phyloP scores from a whole-genome alignment of 169 alveolate species.

The Plasmodium gaboni region DNA sequence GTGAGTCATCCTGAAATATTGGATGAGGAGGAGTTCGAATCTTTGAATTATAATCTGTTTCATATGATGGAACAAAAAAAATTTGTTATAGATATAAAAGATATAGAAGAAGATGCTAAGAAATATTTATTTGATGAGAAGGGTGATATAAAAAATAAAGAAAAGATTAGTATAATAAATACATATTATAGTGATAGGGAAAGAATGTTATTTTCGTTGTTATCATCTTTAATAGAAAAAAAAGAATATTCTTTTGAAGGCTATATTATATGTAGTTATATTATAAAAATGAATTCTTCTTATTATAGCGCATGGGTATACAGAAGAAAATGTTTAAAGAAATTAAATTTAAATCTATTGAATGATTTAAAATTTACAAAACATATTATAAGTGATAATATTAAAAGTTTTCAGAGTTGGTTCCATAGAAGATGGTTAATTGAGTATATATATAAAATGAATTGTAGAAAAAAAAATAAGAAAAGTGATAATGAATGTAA shows the following conservation, averaged over 20 bases:
- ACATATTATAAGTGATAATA: conserved; percentile 39
- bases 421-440: conserved; percentile 75
- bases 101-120: conserved; percentile 16
- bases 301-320: conserved; percentile 75
- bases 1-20: conserved; percentile 19
- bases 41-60: conserved; percentile 19
- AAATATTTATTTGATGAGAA: conserved; percentile 21
- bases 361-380: conserved; percentile 64
- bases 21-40: conserved; percentile 9
- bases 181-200: conserved; percentile 62
- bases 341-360: conserved; percentile 38
- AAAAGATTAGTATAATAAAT: conserved; percentile 29
- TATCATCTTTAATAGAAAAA: conserved; percentile 45
- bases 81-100: conserved; percentile 16
- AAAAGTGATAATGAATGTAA: background rate
- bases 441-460: conserved; percentile 48
- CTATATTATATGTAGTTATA: conserved; percentile 45
- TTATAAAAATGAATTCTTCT: conserved; percentile 49
- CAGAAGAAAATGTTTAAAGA: conserved; percentile 64
- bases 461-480: background rate
- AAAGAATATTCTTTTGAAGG: conserved; percentile 72
- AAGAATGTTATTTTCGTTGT: conserved; percentile 18
- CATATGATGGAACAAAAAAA: conserved; percentile 2
- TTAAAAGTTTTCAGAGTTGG: conserved; percentile 76
- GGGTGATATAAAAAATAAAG: conserved; percentile 14